phyloP scores from a whole-genome alignment of 2,329 filamentous ascomycete genomes.

The Plenodomus tracheiphilus region DNA sequence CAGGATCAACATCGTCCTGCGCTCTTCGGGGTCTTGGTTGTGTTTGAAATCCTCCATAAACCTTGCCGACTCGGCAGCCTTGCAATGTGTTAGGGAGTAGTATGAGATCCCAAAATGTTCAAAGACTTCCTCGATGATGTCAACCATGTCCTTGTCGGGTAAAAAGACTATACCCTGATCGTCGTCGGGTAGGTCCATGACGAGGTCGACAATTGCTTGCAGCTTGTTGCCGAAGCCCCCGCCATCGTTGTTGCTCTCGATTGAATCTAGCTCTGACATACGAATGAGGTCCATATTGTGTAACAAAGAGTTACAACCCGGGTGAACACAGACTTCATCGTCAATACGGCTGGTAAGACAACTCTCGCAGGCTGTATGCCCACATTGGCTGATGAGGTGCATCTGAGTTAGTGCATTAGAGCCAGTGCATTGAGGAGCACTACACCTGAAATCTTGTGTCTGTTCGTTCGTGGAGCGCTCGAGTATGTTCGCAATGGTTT shows the following conservation, averaged over 20 bases:
- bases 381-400: slow-evolving; percentile 27
- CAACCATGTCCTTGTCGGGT: slow-evolving; percentile 23
- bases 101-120: slow-evolving; percentile 18
- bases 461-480: slow-evolving; percentile 2
- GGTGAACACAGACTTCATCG: slow-evolving; percentile 23
- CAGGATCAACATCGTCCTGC: slow-evolving; percentile 59
- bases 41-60: slow-evolving; percentile 36
- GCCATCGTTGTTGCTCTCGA: slow-evolving; percentile 19
- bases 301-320: slow-evolving; percentile 22
- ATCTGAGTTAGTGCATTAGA: slow-evolving; percentile 8
- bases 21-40: slow-evolving; percentile 21
- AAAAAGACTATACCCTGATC: slow-evolving; percentile 36
- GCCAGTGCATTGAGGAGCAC: slow-evolving; percentile 18
- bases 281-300: slow-evolving; percentile 24
- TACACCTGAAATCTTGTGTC: slow-evolving; percentile 11
- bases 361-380: slow-evolving; percentile 27
- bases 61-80: slow-evolving; percentile 11
- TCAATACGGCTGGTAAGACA: slow-evolving; percentile 28
- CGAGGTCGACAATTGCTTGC: slow-evolving; percentile 23
- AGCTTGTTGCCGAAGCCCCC: slow-evolving; percentile 36
- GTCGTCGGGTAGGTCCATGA: slow-evolving; percentile 47
- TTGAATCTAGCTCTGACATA: slow-evolving; percentile 21
- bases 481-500: slow-evolving; percentile 14
- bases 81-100: slow-evolving; percentile 15
- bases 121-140: slow-evolving; percentile 21